Conservation (phyloP, 441 rosid species). For the Hura crepitans region DNA sequence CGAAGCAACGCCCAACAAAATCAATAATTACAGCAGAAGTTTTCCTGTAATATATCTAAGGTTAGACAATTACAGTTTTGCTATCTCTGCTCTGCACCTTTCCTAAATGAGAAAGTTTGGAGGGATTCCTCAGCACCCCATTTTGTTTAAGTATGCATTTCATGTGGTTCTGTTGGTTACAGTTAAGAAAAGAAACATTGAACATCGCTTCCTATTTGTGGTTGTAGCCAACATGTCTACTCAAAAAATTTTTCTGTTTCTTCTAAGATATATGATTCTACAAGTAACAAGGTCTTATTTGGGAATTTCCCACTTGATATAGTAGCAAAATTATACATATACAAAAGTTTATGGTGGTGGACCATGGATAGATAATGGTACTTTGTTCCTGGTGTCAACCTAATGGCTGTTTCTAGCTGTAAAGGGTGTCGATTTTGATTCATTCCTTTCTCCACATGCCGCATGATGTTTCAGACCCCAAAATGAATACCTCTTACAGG, state of each 20-base stretch:
- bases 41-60: no score
- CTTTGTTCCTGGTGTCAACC: slow-evolving; percentile 12
- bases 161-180: slow-evolving; percentile 1
- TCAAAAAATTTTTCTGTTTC: no score
- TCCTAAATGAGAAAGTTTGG: background rate
- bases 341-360: slow-evolving; percentile 17
- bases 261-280: no score
- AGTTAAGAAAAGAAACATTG: background rate
- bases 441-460: slow-evolving; percentile 25
- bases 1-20: no score
- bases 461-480: background rate
- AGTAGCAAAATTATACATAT: no score
- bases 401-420: slow-evolving; percentile 35
- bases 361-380: slow-evolving; percentile 24
- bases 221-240: background rate
- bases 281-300: no score
- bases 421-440: slow-evolving; percentile 22
- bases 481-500: background rate
- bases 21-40: background rate
- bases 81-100: background rate
- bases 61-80: no score
- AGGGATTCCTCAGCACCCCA: no score
- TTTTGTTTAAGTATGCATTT: background rate
- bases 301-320: background rate
- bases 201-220: background rate